Evolutionary conservation across 768 basidiomycete species (phyloP).

Genomic region (Lactarius tabidus): DNA sequence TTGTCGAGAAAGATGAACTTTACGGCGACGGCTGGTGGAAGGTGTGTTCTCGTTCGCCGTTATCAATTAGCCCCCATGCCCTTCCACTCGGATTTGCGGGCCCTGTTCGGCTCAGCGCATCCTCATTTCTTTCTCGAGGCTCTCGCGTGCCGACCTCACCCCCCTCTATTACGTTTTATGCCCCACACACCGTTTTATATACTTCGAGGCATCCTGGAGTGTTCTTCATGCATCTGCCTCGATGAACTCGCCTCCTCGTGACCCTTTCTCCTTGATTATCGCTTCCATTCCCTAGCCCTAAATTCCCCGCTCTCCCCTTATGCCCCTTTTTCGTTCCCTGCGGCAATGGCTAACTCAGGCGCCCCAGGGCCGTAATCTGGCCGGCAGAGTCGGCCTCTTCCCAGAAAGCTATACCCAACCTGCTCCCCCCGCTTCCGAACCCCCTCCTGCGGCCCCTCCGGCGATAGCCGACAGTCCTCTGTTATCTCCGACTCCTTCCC

Average conservation of each 20-base stretch:
- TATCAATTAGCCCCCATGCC: not conserved
- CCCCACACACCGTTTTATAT: not conserved
- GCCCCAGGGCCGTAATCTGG: slow-evolving; percentile 70
- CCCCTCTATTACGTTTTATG: not conserved
- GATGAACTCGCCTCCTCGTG: not conserved
- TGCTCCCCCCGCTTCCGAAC: slow-evolving; percentile 26
- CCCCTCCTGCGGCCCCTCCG: not conserved
- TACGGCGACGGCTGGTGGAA: slow-evolving; percentile 98
- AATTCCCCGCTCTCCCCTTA: not conserved
- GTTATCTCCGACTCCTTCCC: not conserved
- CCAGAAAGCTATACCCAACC: slow-evolving; percentile 77
- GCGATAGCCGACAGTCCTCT: not conserved
- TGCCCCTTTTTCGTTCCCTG: slow-evolving; percentile 23
- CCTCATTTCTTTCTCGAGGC: slow-evolving; percentile 14
- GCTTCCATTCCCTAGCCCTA: not conserved
- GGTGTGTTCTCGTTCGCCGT: slow-evolving; percentile 38
- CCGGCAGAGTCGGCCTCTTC: slow-evolving; percentile 86
- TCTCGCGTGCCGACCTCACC: not conserved
- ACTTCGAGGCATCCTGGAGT: not conserved
- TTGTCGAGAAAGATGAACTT: slow-evolving; percentile 89
- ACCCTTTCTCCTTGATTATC: not conserved
- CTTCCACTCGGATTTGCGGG: not conserved
- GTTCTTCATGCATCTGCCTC: not conserved
- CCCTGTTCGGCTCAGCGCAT: not conserved
- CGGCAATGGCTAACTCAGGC: slow-evolving; percentile 10